Base-by-base conservation (phyloP, 176 grass and related monocot species). In the Lolium rigidum region DNA sequence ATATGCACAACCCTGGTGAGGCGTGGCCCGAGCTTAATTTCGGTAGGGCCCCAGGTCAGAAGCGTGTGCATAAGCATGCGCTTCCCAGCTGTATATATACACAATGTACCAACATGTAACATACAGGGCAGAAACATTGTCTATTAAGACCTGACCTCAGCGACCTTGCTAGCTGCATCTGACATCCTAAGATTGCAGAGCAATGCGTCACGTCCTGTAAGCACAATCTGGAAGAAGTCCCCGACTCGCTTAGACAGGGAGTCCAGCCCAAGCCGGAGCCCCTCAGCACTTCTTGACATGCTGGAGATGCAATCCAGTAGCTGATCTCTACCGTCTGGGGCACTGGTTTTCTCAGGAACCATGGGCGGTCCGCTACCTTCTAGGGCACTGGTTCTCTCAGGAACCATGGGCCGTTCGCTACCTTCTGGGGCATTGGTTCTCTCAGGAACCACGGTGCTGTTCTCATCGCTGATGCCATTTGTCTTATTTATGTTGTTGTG, bases 101-200 rank as follows among this genome's bases (percentile, higher is more conserved):
- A 6, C 25, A 67, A 48, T 22, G 55, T 68, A 76, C 47, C 49
- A 52, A 70, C 47, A 13, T 52, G 49, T 16, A 17, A 26, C 66
- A 60, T 22, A 64, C 76, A 17, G 11, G 0, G 5, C 28, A 48
- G 11, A 64, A 82, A 56, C 24, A 55, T 56, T 56, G 12, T 7
- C 15, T 12, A 50, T 52, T 79, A 88, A 74, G 85, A 80, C 71
- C 89, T 86, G 14, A 86, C 70, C 21, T 77, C 50, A 1, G 82
- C 71, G 47, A 75, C 73, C 78, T 97, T 95, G 75, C 58, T 89
- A 21, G 74, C 76, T 7, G 74, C 81, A 55, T 78, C 24, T 18
- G 86, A 85, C 59, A 88, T 84, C 86, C 93, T 94, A 3, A 98
- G 92, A 86, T 98, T 95, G 86, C 86, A 92, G 5, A 98, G 93